Evolutionary conservation across 164 flowering plant species (phyloP).

Genomic region (Piper longum): DNA sequence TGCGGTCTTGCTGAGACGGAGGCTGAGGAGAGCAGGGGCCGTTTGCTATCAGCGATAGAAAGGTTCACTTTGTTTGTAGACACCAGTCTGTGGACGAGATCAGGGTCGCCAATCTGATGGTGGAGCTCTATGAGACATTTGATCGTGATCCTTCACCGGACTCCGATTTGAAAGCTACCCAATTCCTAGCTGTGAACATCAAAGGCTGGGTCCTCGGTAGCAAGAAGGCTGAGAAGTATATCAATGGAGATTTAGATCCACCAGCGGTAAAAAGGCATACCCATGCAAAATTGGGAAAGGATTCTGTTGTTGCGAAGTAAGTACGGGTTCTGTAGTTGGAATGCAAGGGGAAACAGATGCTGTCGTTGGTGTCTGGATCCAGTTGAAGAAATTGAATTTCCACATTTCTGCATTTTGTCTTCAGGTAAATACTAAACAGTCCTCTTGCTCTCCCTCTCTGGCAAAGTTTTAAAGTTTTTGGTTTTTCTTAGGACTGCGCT

Average conservation of each 20-base stretch:
- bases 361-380: conserved; percentile 42
- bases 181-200: conserved; percentile 36
- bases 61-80: conserved; percentile 34
- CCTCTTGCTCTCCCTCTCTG: background rate
- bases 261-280: conserved; percentile 5
- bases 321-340: conserved; percentile 79
- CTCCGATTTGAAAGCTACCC: conserved; percentile 9
- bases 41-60: conserved; percentile 36
- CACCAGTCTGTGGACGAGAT: conserved; percentile 59
- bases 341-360: conserved; percentile 77
- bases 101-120: conserved; percentile 17
- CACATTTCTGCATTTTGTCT: conserved; percentile 85
- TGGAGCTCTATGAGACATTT: conserved; percentile 8
- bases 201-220: conserved; percentile 40
- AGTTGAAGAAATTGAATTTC: conserved; percentile 30
- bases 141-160: conserved; percentile 18
- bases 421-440: conserved; percentile 34
- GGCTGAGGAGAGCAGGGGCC: conserved; percentile 77
- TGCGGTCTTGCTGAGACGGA: conserved; percentile 54
- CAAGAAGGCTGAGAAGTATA: conserved; percentile 10
- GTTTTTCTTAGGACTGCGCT: conserved; percentile 58
- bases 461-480: background rate
- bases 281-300: background rate
- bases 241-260: conserved; percentile 7
- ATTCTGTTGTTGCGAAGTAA: conserved; percentile 31